phyloP scores from a whole-genome alignment of 2,329 filamentous ascomycete genomes.

The Penicillium polonicum region DNA sequence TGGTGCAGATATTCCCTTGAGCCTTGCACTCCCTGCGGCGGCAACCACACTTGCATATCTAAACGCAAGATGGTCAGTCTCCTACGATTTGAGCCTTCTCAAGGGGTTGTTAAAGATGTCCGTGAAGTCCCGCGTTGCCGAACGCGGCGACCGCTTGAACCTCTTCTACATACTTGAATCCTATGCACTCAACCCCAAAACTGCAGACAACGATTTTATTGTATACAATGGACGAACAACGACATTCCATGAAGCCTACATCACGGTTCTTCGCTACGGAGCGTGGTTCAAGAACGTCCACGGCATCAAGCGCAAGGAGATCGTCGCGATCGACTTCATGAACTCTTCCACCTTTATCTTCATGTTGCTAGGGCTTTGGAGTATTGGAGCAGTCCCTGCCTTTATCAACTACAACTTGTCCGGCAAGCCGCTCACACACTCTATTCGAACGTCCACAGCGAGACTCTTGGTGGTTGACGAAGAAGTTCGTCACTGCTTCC shows the following conservation, averaged over 20 bases:
- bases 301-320: slow-evolving; percentile 65
- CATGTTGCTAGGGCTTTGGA: slow-evolving; percentile 75
- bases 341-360: slow-evolving; percentile 79
- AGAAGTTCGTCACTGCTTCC: slow-evolving; percentile 55
- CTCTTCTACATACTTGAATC: slow-evolving; percentile 74
- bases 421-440: slow-evolving; percentile 70
- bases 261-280: slow-evolving; percentile 68
- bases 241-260: slow-evolving; percentile 75
- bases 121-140: slow-evolving; percentile 47
- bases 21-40: slow-evolving; percentile 58
- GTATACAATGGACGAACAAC: slow-evolving; percentile 67
- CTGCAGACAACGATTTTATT: slow-evolving; percentile 55
- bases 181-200: slow-evolving; percentile 58
- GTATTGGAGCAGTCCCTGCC: slow-evolving; percentile 76
- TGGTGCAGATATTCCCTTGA: slow-evolving; percentile 36
- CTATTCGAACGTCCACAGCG: slow-evolving; percentile 66
- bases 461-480: slow-evolving; percentile 70
- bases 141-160: slow-evolving; percentile 62
- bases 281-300: slow-evolving; percentile 68
- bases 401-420: slow-evolving; percentile 86
- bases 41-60: slow-evolving; percentile 72
- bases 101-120: slow-evolving; percentile 51
- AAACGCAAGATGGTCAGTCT: slow-evolving; percentile 67
- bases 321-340: slow-evolving; percentile 77
- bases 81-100: slow-evolving; percentile 65